Base-by-base conservation (phyloP, 495 filamentous ascomycete species). In the Penicilliopsis zonata region DNA sequence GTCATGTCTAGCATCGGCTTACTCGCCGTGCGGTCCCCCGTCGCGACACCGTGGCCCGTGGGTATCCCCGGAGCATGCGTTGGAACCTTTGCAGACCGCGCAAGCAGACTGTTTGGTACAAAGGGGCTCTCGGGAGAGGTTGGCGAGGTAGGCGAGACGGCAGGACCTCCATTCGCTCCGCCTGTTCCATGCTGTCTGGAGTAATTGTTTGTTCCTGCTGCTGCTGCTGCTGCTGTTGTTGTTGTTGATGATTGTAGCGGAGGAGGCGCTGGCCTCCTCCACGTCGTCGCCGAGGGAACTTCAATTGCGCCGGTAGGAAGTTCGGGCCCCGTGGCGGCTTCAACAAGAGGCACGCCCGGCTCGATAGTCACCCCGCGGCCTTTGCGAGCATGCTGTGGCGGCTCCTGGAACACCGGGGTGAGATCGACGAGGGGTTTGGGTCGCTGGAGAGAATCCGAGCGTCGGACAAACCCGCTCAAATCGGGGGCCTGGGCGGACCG, bases 381-480 rank as follows among this genome's bases (percentile, higher is more conserved):
- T 31, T 74, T 76, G 20, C 69, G 65, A 0, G 60, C 44, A 44
- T 78, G 73, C 42, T 92, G 85, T 3, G 79, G 82, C 13, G 82
- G 66, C 37, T 85, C 82, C 27, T 69, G 65, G 47, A 80, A 84
- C n/a, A 65, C 59, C 0, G 84, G 79, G 0, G 75, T 82, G 13
- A 90, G 65, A 42, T 86, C 81, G 9, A 94, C 61, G 0, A 93
- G 65, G 1, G 86, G 80, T 43, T 71, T 77, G 8, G 62, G 64
- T 35, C 46, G 58, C 21, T 50, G 53, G 26, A 53, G 29, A 20
- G 62, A 60, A 17, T 44, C 37, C 0, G 49, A 40, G 5, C 52
- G 51, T 13, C 40, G 55, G 24, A 55, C 28, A 2, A 46, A 28
- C 2, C 12, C 31, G 5, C 43, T 36, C 10, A 36, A n/a, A 26